Conservation (phyloP, 441 rosid genomes). For the Flueggea neowawraea region DNA sequence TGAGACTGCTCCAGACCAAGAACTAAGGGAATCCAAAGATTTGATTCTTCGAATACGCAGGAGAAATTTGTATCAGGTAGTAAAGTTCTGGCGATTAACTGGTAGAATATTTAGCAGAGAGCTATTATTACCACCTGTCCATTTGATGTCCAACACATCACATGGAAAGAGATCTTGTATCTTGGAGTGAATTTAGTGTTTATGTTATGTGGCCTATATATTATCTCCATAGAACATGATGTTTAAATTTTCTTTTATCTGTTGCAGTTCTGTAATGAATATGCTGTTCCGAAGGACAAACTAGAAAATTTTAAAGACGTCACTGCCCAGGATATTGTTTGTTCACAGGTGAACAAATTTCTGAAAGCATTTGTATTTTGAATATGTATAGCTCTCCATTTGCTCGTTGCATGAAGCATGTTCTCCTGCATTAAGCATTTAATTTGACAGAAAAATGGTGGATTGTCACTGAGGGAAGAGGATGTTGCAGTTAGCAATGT, state of each 20-base stretch:
- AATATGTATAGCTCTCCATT: neutral
- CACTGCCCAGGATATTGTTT: slow-evolving; percentile 80
- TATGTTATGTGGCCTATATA: too few species aligned
- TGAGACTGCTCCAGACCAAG: slow-evolving; percentile 64
- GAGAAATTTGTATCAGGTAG: slow-evolving; percentile 82
- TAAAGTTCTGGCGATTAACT: neutral
- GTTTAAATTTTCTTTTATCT: neutral
- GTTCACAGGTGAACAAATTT: slow-evolving; percentile 70
- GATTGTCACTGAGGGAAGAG: slow-evolving; percentile 63
- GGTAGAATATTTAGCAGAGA: neutral
- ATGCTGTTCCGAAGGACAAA: slow-evolving; percentile 83
- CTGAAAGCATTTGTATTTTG: neutral
- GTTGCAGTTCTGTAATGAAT: slow-evolving; percentile 94
- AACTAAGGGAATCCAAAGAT: slow-evolving; percentile 74
- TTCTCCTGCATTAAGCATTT: slow-evolving; percentile 12
- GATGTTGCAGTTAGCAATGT: slow-evolving; percentile 81
- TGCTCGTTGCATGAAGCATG: neutral
- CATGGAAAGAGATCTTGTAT: too few species aligned
- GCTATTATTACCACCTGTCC: neutral
- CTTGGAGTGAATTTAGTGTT: too few species aligned
- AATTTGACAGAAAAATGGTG: slow-evolving; percentile 51
- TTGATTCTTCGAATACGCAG: slow-evolving; percentile 75
- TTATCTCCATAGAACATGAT: neutral
- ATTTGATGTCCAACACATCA: too few species aligned
- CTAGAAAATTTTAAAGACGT: slow-evolving; percentile 79